A percentile compares a stretch with the other conserved stretches of the same genome.
Evolutionary conservation across 768 basidiomycete genomes (phyloP).

Genomic region (Infundibulicybe gibba): DNA sequence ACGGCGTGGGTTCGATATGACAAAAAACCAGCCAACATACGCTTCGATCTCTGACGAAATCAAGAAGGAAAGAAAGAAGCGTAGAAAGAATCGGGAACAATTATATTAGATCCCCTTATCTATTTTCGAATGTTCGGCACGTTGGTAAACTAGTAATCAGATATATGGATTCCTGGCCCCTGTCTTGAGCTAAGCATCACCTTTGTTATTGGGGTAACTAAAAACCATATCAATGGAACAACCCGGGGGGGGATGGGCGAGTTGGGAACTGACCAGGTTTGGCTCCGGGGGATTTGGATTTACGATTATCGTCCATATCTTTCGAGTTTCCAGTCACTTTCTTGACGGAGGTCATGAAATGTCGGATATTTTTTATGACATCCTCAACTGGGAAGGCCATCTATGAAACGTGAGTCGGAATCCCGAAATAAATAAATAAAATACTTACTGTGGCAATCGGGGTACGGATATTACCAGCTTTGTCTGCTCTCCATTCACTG

Average conservation of each 20-base stretch:
- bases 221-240: slow-evolving; percentile 4
- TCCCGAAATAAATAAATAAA: slow-evolving; percentile 1
- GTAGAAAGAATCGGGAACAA: slow-evolving; percentile 19
- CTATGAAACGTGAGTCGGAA: slow-evolving; percentile 30
- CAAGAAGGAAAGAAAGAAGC: slow-evolving; percentile 32
- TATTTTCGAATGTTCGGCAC: slow-evolving; percentile 9
- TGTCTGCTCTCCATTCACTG: slow-evolving; percentile 93
- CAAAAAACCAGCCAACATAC: slow-evolving; percentile 30
- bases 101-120: slow-evolving; percentile 8
- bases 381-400: slow-evolving; percentile 73
- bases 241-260: not conserved
- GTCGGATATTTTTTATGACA: slow-evolving; percentile 72
- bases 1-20: slow-evolving; percentile 25
- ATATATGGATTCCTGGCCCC: slow-evolving; percentile 87
- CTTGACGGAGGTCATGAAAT: slow-evolving; percentile 74
- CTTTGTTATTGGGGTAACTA: slow-evolving; percentile 75
- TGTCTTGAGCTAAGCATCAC: slow-evolving; percentile 83
- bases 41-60: slow-evolving; percentile 32
- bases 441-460: slow-evolving; percentile 71
- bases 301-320: slow-evolving; percentile 44
- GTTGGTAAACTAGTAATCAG: slow-evolving; percentile 52
- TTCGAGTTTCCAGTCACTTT: slow-evolving; percentile 68
- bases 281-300: slow-evolving; percentile 28
- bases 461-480: slow-evolving; percentile 76
- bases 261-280: slow-evolving; percentile 41